Percentiles rank a stretch among this genome's conserved stretches.
phyloP scores from a whole-genome alignment of 148 eudicot genomes.

The Camellia japonica region DNA sequence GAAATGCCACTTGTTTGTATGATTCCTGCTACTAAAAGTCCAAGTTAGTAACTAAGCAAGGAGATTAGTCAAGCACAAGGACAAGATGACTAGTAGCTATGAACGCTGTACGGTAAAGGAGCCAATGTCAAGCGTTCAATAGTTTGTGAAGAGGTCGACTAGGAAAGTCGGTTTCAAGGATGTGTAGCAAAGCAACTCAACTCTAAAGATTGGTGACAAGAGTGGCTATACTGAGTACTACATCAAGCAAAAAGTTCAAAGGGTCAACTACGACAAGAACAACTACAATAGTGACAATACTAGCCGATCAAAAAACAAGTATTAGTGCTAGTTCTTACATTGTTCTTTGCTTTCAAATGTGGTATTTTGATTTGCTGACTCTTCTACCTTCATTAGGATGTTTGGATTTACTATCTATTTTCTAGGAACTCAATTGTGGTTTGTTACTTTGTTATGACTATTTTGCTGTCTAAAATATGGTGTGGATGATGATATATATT shows the following conservation, averaged over 20 bases:
- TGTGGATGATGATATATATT: too few relatives aligned
- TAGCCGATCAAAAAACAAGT: too few relatives aligned
- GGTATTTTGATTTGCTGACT: too few relatives aligned
- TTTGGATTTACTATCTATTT: too few relatives aligned
- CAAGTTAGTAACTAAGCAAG: neutral
- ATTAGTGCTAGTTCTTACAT: too few relatives aligned
- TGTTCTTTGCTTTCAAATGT: too few relatives aligned
- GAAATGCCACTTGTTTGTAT: too few relatives aligned
- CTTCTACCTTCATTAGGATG: too few relatives aligned
- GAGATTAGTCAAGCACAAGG: neutral
- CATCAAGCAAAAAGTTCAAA: neutral
- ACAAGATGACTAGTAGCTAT: neutral
- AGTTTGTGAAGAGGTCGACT: neutral
- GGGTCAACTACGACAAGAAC: neutral
- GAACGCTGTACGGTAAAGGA: neutral
- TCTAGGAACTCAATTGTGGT: too few relatives aligned
- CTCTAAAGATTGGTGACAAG: constrained; percentile 5
- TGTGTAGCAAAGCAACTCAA: neutral
- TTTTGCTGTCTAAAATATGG: too few relatives aligned
- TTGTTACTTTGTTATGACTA: too few relatives aligned
- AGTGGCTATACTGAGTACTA: constrained; percentile 8
- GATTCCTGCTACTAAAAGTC: neutral
- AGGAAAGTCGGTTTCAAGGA: neutral
- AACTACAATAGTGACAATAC: too few relatives aligned
- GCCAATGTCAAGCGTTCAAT: neutral